A percentile compares a stretch with the other conserved stretches of the same genome.
These are phyloP conservation scores for Blastomyces percursus DNA, from an alignment of 2,329 filamentous ascomycete species.

Conservation along the genomic window DNA sequence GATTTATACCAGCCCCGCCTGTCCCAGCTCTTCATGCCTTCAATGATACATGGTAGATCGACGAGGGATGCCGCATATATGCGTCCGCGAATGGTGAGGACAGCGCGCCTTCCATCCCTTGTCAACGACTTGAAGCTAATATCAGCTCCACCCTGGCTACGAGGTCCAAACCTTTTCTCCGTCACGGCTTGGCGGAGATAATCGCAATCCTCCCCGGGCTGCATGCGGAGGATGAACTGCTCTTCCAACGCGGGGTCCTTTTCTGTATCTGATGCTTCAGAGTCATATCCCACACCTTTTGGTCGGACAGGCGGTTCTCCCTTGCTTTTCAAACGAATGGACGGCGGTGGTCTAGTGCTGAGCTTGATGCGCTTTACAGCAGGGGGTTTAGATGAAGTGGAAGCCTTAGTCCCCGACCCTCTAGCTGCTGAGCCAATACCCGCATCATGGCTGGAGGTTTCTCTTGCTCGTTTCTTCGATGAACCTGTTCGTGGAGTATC, in stretches of 20 bases:
- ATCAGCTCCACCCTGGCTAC: conserved; percentile 58
- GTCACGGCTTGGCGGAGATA: conserved; percentile 66
- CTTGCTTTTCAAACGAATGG: conserved; percentile 52
- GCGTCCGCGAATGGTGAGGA: conserved; percentile 57
- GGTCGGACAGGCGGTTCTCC: conserved; percentile 59
- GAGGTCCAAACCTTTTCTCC: conserved; percentile 63
- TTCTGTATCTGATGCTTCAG: conserved; percentile 85
- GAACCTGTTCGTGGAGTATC: background rate
- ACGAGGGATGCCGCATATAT: conserved; percentile 69
- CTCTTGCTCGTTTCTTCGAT: conserved; percentile 14
- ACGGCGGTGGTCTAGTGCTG: conserved; percentile 32
- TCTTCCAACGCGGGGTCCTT: conserved; percentile 79
- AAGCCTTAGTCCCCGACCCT: background rate
- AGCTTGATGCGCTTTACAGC: conserved; percentile 29
- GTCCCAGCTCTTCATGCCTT: conserved; percentile 91
- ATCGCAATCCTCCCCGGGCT: conserved; percentile 73
- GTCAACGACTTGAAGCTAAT: conserved; percentile 67
- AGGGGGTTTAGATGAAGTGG: background rate
- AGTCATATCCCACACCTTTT: conserved; percentile 86
- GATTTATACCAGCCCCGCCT: conserved; percentile 79
- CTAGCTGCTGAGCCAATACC: background rate
- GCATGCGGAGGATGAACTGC: conserved; percentile 80
- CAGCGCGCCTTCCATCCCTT: conserved; percentile 58
- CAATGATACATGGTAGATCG: conserved; percentile 75
- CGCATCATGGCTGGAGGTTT: conserved; percentile 6